Percentiles rank a stretch among this genome's conserved stretches.
These are phyloP conservation scores for Termitomyces sp. DNA, from an alignment of 768 basidiomycete species.

Conservation along the genomic window DNA sequence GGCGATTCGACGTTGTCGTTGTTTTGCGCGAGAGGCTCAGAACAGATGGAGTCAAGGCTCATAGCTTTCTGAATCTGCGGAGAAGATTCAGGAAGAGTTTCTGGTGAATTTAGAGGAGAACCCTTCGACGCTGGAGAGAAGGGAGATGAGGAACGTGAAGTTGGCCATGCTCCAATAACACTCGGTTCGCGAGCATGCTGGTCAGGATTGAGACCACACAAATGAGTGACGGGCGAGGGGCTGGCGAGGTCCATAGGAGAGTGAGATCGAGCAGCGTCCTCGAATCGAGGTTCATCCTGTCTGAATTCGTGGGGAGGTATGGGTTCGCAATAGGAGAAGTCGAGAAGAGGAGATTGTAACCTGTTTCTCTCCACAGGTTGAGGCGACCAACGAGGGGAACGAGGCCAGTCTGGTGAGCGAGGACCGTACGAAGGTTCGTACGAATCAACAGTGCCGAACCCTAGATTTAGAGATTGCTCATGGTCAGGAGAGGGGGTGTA, in stretches of 20 bases:
- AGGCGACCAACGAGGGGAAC: conserved; percentile 2
- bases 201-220: conserved; percentile 4
- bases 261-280: conserved; percentile 28
- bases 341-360: neutral
- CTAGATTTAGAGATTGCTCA: neutral
- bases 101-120: neutral
- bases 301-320: neutral
- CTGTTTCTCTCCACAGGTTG: neutral
- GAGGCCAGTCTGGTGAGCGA: conserved; percentile 4
- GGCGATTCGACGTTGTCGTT: neutral
- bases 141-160: conserved; percentile 27
- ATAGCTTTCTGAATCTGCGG: conserved; percentile 8
- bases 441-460: neutral
- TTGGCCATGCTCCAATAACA: conserved; percentile 39
- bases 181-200: conserved; percentile 25
- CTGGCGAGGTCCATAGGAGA: conserved; percentile 46
- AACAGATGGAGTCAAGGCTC: conserved; percentile 13
- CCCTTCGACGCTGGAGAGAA: neutral
- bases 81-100: neutral
- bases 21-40: neutral
- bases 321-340: neutral
- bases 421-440: conserved; percentile 8
- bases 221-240: conserved; percentile 24
- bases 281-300: neutral
- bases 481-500: neutral